Evolutionary conservation across 768 basidiomycete species (phyloP).

Genomic region (Naganishia kalamii): DNA sequence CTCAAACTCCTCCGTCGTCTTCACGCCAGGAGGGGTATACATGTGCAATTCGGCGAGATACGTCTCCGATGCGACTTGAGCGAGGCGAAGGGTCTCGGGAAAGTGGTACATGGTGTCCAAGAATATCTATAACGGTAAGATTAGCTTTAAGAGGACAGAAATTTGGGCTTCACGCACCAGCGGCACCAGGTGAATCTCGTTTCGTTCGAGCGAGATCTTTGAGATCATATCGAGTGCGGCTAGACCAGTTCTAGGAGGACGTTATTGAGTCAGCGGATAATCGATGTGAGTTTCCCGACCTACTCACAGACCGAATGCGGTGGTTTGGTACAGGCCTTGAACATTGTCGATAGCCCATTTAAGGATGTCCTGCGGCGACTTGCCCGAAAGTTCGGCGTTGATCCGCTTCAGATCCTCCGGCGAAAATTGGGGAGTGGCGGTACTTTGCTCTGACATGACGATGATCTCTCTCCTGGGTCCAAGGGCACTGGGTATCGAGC

Average conservation of each 20-base stretch:
- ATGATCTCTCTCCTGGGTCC: too few relatives aligned
- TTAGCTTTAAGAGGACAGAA: neutral
- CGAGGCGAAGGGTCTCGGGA: conserved; percentile 80
- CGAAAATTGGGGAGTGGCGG: conserved; percentile 34
- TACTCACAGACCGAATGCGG: conserved; percentile 74
- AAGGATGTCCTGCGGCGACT: conserved; percentile 77
- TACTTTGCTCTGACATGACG: neutral
- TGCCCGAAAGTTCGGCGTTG: conserved; percentile 65
- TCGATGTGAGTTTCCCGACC: neutral
- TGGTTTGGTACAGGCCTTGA: conserved; percentile 81
- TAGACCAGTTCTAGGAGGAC: conserved; percentile 60
- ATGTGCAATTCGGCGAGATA: conserved; percentile 70
- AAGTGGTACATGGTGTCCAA: conserved; percentile 97
- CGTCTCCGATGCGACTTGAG: conserved; percentile 66
- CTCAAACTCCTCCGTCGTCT: conserved; percentile 68
- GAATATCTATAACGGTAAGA: conserved; percentile 57
- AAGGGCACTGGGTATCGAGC: neutral
- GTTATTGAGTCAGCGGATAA: neutral
- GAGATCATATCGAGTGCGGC: conserved; percentile 92
- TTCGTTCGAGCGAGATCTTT: conserved; percentile 55
- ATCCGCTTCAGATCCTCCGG: conserved; percentile 56
- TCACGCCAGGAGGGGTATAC: conserved; percentile 69
- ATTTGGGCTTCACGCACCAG: conserved; percentile 46
- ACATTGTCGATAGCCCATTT: conserved; percentile 74
- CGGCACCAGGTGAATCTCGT: conserved; percentile 53